phyloP scores from a whole-genome alignment of 1,139 yeast species.

The Spathaspora jeffriesii region DNA sequence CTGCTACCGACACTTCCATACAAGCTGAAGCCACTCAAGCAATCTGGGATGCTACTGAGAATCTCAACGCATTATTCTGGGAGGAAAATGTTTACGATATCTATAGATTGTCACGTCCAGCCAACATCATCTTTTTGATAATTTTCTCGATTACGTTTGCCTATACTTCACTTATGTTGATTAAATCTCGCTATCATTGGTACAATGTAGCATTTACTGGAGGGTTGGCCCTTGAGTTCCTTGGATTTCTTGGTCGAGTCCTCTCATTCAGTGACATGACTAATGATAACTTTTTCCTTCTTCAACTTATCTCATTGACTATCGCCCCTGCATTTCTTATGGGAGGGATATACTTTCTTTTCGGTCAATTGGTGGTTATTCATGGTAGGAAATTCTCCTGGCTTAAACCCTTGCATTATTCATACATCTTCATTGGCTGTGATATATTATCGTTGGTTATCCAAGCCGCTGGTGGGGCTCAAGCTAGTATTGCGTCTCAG shows the following conservation, averaged over 20 bases:
- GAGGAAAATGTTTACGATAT: slow-evolving; percentile 37
- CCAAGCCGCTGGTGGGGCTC: slow-evolving; percentile 84
- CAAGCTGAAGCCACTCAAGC: slow-evolving; percentile 30
- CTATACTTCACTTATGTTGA: slow-evolving; percentile 23
- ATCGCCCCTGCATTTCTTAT: slow-evolving; percentile 85
- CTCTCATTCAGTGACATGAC: slow-evolving; percentile 42
- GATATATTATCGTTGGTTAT: slow-evolving; percentile 68
- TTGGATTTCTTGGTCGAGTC: slow-evolving; percentile 70
- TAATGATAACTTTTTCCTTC: slow-evolving; percentile 45
- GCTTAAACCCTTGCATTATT: slow-evolving; percentile 72
- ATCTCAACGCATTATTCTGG: slow-evolving; percentile 22
- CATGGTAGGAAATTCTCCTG: slow-evolving; percentile 63
- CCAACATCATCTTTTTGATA: slow-evolving; percentile 24
- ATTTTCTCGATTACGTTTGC: slow-evolving; percentile 20
- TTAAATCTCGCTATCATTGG: slow-evolving; percentile 69
- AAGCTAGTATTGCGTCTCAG: slow-evolving; percentile 57
- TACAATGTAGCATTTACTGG: slow-evolving; percentile 60
- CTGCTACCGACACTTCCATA: slow-evolving; percentile 34
- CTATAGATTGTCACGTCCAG: slow-evolving; percentile 20
- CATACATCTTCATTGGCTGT: slow-evolving; percentile 62
- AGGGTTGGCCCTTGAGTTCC: slow-evolving; percentile 63
- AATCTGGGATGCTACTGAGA: slow-evolving; percentile 31
- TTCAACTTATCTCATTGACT: slow-evolving; percentile 70
- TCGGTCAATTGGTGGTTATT: slow-evolving; percentile 70
- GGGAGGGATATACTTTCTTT: slow-evolving; percentile 80